Base-by-base conservation (phyloP, 73 alveolate species). In the Paramecium pentaurelia region DNA sequence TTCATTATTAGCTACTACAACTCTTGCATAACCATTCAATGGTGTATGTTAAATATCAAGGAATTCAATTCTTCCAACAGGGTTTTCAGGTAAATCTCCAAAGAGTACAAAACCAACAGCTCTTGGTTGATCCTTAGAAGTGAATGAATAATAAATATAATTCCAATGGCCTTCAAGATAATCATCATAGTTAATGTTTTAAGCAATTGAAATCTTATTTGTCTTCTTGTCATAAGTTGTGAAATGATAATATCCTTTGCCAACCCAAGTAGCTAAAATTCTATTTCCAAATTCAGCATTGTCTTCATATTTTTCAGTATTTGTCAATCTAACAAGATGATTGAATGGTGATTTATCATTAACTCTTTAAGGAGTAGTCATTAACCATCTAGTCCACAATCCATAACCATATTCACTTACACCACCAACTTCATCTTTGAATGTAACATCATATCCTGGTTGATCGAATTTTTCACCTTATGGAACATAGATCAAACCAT, bases 291-390 rank as follows among this genome's bases (percentile, higher is more conserved):
- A 38, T 40, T 36, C 64, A 2, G 71, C 71, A 42, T 77, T 77
- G 22, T 77, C 89, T 42, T 77, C 89, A 18, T 77, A 77, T 42
- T 77, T 77, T 42, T 77, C 89, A 44, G 89, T 77, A 42, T 42
- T 77, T 8, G 89, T 38, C 42, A 77, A 38, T 77, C 89, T 77
- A 1, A 77, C 47, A 8, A 77, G 47, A 16, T 77, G 71, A 77
- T 77, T 11, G 89, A 77, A 77, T 77, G 89, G 89, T 1, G 89
- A 37, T 44, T 77, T 77, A 10, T 77, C 89, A 42, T 18, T 25
- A 77, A 77, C 89, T 77, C 89, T 77, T 38, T 77, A 10, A 16
- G 89, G 89, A 77, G 89, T 77, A 22, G 89, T 77, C 89, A 77
- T 77, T 77, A 77, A 77, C 89, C 89, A 77, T 77, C 89, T 77